Evolutionary conservation across 129 eudicot genomes (phyloP).

Genomic region (Artemisia tridentata): DNA sequence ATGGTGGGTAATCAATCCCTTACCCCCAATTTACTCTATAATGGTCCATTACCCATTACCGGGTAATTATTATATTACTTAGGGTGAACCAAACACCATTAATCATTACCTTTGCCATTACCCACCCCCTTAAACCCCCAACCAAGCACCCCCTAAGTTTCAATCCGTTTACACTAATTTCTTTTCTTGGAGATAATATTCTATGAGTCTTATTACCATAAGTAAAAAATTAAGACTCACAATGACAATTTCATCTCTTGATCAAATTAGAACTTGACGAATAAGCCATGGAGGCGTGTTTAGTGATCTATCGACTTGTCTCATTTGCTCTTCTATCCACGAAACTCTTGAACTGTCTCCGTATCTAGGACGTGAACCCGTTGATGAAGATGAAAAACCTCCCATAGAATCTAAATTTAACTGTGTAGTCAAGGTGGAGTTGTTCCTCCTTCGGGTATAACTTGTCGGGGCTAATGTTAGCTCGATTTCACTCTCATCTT

Average conservation of each 20-base stretch:
- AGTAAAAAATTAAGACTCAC: background rate
- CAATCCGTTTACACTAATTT: background rate
- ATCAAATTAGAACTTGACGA: constrained; percentile 17
- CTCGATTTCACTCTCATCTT: constrained; percentile 33
- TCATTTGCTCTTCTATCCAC: constrained; percentile 9
- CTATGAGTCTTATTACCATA: background rate
- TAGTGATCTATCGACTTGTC: constrained; percentile 23
- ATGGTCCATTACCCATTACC: too few relatives aligned
- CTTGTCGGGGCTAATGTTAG: constrained; percentile 36
- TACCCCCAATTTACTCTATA: too few relatives aligned
- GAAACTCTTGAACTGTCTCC: constrained; percentile 21
- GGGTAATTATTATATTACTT: too few relatives aligned
- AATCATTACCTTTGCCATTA: too few relatives aligned
- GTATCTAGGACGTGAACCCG: constrained; percentile 22
- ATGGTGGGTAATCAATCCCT: too few relatives aligned
- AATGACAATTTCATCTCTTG: background rate
- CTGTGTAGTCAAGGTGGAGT: background rate
- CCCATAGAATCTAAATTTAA: constrained; percentile 24
- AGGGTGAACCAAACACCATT: too few relatives aligned
- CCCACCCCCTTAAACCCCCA: too few relatives aligned
- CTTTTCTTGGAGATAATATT: background rate
- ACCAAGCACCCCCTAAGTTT: too few relatives aligned
- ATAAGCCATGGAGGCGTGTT: constrained; percentile 22
- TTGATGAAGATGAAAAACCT: constrained; percentile 34
- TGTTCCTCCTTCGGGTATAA: constrained; percentile 17